Conservation (phyloP, 805 yeast species). For the Maudiozyma serrabonitensis region DNA sequence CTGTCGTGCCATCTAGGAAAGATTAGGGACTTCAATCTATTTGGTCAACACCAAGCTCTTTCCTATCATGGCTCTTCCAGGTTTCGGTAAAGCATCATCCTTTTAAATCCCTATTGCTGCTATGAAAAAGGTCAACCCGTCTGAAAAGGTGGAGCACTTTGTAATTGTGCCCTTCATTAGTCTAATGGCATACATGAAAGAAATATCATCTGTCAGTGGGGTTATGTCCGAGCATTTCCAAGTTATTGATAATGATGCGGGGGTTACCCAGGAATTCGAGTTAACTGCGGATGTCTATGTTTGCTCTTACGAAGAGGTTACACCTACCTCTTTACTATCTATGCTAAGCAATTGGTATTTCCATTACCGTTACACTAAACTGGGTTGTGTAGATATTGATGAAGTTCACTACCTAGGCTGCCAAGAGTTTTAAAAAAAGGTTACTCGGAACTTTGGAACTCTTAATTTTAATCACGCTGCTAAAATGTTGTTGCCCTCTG, state of each 20-base stretch:
- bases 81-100: neutral
- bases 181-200: neutral
- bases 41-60: neutral
- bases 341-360: neutral
- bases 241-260: neutral
- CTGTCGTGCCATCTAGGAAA: too few species aligned
- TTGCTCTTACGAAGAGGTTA: neutral
- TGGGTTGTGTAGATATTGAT: neutral
- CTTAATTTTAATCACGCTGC: neutral
- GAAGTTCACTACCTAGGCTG: neutral
- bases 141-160: neutral
- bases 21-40: neutral
- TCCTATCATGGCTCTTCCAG: neutral
- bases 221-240: neutral
- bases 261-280: neutral
- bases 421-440: neutral
- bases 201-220: neutral
- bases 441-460: neutral
- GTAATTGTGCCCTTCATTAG: neutral
- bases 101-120: neutral
- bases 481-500: neutral
- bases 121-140: neutral
- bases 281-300: neutral
- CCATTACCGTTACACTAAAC: neutral
- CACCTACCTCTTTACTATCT: neutral